Base-by-base conservation (phyloP, 257 asterid genomes). In the Gentiana dahurica region DNA sequence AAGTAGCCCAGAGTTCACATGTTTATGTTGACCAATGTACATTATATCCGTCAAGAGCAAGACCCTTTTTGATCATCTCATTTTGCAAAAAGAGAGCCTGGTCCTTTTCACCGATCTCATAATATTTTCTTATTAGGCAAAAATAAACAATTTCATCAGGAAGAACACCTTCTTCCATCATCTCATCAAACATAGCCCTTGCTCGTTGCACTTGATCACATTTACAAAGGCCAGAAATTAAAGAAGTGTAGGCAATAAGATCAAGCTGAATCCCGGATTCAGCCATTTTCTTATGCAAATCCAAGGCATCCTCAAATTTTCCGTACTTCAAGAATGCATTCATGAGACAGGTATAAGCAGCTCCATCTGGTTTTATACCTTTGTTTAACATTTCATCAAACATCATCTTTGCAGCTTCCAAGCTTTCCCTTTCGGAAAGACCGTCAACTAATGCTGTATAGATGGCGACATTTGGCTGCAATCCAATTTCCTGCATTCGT, bases 391-490 rank as follows among this genome's bases (percentile, higher is more conserved):
- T 86, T 77, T 83, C 83, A 52, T 66, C 60, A 68, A 86, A 86
- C 58, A 89, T 63, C 70, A 75, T 79, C 60, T 48, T 71, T 36
- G 95, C 95, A 67, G 73, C 83, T 57, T 78, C 83, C 49, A 86
- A 43, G 34, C 67, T 66, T 36, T 71, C 70, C 55, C 70, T 77
- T 72, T 74, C 82, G 64, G 94, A 86, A 49, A 86, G 85, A 37
- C 97, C 95, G 33, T 84, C 72, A 58, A 89, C 75, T 51, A 86
- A 68, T 63, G 95, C 79, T 44, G 97, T 80, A 74, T 84, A 90
- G 54, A 66, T 77, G 60, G 77, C 72, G 64, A 81, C 63, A 73
- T 90, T 90, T 58, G 96, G 95, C 62, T 53, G 73, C 74, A 81
- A 71, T 51, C 94, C 88, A 61, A 54, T 59, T 54, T 64, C 69